Percentiles rank a stretch among this genome's conserved stretches.
These are phyloP conservation scores for Phoma sp. DNA, from an alignment of 2,329 filamentous ascomycete species.

Conservation along the genomic window DNA sequence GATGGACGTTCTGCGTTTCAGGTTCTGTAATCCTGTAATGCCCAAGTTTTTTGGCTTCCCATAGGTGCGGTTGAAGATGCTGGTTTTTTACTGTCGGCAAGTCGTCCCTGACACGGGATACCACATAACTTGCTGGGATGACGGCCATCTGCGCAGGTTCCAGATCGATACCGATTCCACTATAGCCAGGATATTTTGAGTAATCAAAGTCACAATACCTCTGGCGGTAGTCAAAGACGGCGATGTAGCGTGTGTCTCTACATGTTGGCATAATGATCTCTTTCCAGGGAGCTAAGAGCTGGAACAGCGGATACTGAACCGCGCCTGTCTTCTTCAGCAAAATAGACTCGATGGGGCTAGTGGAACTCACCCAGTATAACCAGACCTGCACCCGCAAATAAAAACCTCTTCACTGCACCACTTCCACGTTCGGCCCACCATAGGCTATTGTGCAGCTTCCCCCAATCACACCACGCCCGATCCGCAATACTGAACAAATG, in stretches of 20 bases:
- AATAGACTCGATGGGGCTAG: background rate
- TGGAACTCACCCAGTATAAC: background rate
- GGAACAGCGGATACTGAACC: constrained; percentile 6
- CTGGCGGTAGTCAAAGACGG: background rate
- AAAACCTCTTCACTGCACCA: background rate
- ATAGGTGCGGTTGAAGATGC: background rate
- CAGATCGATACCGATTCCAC: constrained; percentile 9
- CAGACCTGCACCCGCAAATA: background rate
- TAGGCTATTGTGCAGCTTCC: background rate
- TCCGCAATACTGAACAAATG: constrained; percentile 22
- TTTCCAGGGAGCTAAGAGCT: background rate
- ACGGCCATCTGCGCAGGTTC: constrained; percentile 17
- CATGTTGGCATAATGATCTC: background rate
- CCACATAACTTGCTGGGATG: background rate
- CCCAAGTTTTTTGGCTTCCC: too few species aligned
- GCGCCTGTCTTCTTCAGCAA: constrained; percentile 1
- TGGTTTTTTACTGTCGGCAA: background rate
- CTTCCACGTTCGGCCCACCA: background rate
- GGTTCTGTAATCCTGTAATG: too few species aligned
- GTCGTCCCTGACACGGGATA: background rate
- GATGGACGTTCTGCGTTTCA: too few species aligned
- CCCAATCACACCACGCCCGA: constrained; percentile 13
- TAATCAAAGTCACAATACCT: background rate
- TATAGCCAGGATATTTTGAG: background rate
- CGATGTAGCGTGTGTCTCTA: background rate